Conservation (phyloP, 352 stramenopile species). For the Phytophthora niederhauseri region DNA sequence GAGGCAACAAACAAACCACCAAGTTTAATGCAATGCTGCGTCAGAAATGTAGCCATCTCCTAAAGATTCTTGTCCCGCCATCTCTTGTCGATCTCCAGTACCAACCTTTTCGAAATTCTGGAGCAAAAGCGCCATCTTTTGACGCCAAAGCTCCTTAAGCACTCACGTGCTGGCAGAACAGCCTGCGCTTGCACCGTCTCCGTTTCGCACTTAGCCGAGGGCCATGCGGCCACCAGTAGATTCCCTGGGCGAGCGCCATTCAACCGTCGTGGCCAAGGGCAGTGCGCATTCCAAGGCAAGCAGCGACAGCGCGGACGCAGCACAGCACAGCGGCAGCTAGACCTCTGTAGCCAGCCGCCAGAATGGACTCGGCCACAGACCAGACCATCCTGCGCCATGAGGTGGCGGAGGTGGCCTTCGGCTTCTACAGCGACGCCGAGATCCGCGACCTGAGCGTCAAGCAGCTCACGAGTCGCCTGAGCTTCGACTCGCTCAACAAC, state of each 20-base stretch:
- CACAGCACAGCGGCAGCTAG: background rate
- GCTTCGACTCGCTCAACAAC: constrained; percentile 96
- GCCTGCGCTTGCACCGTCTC: background rate
- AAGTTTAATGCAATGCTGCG: background rate
- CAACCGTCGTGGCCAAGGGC: background rate
- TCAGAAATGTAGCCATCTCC: constrained; percentile 33
- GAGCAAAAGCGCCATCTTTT: background rate
- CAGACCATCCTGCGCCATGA: constrained; percentile 93
- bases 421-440: constrained; percentile 98
- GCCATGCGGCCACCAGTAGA: constrained; percentile 37
- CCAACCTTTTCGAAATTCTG: background rate
- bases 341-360: background rate
- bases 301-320: background rate
- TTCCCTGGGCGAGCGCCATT: constrained; percentile 20
- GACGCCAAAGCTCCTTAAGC: background rate
- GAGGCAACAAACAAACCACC: background rate
- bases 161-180: background rate
- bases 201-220: background rate
- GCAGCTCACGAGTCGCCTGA: constrained; percentile 95
- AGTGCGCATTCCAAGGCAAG: constrained; percentile 33
- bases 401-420: constrained; percentile 92
- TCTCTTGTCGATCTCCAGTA: background rate
- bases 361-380: constrained; percentile 88
- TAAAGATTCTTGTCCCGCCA: background rate
- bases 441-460: constrained; percentile 96